Base-by-base conservation (phyloP, 2,329 filamentous ascomycete species). In the Neopestalotiopsis sp. region DNA sequence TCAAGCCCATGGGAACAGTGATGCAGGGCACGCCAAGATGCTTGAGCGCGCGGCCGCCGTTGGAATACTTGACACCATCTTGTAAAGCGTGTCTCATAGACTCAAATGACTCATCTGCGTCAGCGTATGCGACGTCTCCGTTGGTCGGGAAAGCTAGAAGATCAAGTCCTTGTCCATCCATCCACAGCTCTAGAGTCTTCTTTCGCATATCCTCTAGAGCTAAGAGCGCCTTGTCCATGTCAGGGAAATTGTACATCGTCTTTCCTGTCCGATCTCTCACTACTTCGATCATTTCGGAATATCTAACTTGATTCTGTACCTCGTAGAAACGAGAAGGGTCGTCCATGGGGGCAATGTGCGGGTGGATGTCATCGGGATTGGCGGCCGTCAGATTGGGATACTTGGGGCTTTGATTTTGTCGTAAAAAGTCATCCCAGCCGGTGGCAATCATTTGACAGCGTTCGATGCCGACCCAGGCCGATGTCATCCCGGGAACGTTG, bases 41-140 rank as follows among this genome's bases (percentile, higher is more conserved):
- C 20, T 42, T 38, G 17, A 63, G 5, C 4, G 38, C 61, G 32
- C 61, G 13, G 1, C 38, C 38, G 4, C 61, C 61, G 61, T 63
- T 63, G 30, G 61, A 63, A 38, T 40, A 63, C 34, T 63, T 63
- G 61, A 63, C 13, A 2, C 61, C 61, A 10, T 63, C 38, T 24
- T 42, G 61, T 9, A 42, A 6, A 5, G 61, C 61, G n/a, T 63
- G 30, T 17, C 6, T 40, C 32, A 42, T 42, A 1, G 32, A 40
- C 34, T 45, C 14, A 2, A 20, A 24, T 13, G 28, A 34, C 38
- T 40, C 38, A 7, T 63, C 61, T 12, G 38, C 30, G 20, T 63
- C 61, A 12, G 61, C 61, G 34, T 14, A 24, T 5, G 17, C 30
- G 12, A 63, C 61, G 38, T 63, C 61, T 1, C 61, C 61, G 5